Base-by-base conservation (phyloP, 2,329 filamentous ascomycete genomes). In the Fusarium oxysporum region DNA sequence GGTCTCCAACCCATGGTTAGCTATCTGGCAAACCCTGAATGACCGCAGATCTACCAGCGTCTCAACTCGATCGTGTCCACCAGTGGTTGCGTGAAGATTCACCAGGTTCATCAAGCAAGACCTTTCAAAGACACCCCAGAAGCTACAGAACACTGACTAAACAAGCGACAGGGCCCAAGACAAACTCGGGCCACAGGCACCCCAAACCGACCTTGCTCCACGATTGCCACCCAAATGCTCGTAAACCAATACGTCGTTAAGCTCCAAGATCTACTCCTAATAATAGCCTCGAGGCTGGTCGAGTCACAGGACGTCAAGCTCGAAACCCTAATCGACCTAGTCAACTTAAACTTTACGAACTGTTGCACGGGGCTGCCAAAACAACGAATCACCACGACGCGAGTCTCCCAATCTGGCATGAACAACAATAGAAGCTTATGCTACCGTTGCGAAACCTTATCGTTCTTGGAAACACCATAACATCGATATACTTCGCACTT, bases 211-310 rank as follows among this genome's bases (percentile, higher is more conserved):
- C 17, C 13, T n/a, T 25, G 9, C 41, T 25, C 13, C 13, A 21
- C 30, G 48, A 57, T 28, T 50, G 14, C 55, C 19, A 21, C 41
- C 25, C 33, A 25, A 6, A 21, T 12, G 9, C 30, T 16, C 17
- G 21, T 28, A 6, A n/a, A 5, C 17, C 25, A 11, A 25, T 3
- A 12, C 17, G 0, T 16, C 6, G 8, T 11, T 35, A 37, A 3
- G 32, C 11, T 57, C 44, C 13, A 28, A 16, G 23, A n/a, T 21
- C 25, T 28, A 21, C 10, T 7, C 40, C 16, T 5, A 28, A 35
- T 21, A 6, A 17, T 13, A 35, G 7, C 23, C 40, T 23, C 14
- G 16, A 55, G 12, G 28, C 30, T 48, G 8, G 25, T 21, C 4
- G 10, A 28, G 11, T 48, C 6, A 37, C 8, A 50, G 17, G 3